phyloP scores from a whole-genome alignment of 228 moss, liverwort and hornwort species.

The Sphagnum magellanicum region DNA sequence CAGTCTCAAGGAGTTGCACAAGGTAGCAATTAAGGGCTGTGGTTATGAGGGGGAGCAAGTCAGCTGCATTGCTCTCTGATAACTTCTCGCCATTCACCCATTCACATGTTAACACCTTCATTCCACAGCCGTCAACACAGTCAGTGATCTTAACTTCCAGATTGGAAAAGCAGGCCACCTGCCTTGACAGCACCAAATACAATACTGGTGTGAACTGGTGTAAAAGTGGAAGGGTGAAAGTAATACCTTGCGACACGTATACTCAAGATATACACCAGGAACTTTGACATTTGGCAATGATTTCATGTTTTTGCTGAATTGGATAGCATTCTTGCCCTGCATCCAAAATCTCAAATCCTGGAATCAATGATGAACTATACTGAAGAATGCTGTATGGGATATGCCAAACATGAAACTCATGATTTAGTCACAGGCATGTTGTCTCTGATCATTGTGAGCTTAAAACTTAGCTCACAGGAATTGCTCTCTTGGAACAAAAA shows the following conservation, averaged over 20 bases:
- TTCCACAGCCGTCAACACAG: neutral
- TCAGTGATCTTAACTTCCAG: neutral
- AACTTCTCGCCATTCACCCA: constrained; percentile 97
- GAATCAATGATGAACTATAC: neutral
- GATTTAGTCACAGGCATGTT: no score
- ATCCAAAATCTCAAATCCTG: neutral
- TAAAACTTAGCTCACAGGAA: no score
- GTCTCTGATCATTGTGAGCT: no score
- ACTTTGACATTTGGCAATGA: constrained; percentile 80
- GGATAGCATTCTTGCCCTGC: constrained; percentile 72
- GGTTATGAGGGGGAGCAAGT: constrained; percentile 71
- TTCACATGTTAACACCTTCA: constrained; percentile 80
- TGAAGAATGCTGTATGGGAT: no score
- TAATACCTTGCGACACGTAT: constrained; percentile 80
- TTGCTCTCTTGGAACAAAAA: no score
- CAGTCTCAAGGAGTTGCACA: constrained; percentile 82
- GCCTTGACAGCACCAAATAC: neutral
- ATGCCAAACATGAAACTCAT: no score
- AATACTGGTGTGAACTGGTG: neutral
- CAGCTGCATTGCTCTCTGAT: constrained; percentile 71
- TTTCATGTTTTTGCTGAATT: constrained; percentile 81
- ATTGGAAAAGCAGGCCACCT: no score
- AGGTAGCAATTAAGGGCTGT: constrained; percentile 93
- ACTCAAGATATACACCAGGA: constrained; percentile 62
- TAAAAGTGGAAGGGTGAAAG: no score